These are phyloP conservation scores for Magnolia kwangsiensis DNA, from an alignment of 164 flowering plant species.

Conservation along the genomic window DNA sequence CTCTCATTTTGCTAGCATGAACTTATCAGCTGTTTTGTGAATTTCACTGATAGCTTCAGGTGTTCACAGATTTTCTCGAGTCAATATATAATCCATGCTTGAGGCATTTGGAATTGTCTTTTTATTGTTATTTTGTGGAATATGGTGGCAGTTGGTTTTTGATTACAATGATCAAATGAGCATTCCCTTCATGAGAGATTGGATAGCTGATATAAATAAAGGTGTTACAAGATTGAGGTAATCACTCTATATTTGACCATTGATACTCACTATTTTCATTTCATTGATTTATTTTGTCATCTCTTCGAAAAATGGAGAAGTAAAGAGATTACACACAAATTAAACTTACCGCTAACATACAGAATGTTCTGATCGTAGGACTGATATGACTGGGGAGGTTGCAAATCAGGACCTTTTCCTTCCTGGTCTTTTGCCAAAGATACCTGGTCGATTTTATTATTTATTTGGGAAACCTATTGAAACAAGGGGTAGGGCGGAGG, in stretches of 20 bases:
- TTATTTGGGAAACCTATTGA: constrained; percentile 80
- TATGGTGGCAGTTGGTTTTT: constrained; percentile 38
- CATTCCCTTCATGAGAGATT: constrained; percentile 55
- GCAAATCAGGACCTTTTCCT: constrained; percentile 41
- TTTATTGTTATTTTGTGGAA: not conserved
- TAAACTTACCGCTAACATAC: not conserved
- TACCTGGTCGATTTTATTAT: constrained; percentile 84
- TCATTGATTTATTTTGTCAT: not conserved
- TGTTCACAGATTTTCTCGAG: not conserved
- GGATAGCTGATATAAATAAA: constrained; percentile 23
- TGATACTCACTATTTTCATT: not conserved
- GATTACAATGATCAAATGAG: constrained; percentile 71
- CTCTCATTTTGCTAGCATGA: not conserved
- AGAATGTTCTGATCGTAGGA: constrained; percentile 26
- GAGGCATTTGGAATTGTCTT: not conserved
- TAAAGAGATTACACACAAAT: not conserved
- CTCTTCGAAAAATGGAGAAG: not conserved
- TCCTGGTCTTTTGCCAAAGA: constrained; percentile 68
- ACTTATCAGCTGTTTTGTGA: too few species aligned
- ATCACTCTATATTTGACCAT: not conserved
- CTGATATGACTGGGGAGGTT: constrained; percentile 43
- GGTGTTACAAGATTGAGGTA: constrained; percentile 44
- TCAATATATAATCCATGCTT: not conserved
- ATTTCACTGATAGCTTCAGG: not conserved
- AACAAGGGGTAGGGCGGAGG: constrained; percentile 50